A percentile compares a stretch with the other conserved stretches of the same genome.
phyloP scores from a whole-genome alignment of 768 basidiomycete species.

The Hygrophorus russula region DNA sequence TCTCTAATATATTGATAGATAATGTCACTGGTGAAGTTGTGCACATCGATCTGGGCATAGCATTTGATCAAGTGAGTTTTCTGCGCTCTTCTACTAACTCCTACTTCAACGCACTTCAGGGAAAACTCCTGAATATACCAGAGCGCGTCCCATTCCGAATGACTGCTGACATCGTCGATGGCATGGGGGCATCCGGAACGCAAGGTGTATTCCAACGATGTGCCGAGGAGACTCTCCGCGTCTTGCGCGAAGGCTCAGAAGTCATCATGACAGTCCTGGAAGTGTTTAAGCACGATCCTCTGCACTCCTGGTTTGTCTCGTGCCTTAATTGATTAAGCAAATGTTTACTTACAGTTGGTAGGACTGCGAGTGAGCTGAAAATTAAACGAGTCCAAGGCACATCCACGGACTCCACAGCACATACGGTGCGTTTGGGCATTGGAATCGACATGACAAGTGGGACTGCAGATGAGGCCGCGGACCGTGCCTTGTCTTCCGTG shows the following conservation, averaged over 20 bases:
- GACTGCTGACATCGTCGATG: conserved; percentile 90
- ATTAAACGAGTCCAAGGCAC: conserved; percentile 50
- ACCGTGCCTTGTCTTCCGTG: conserved; percentile 76
- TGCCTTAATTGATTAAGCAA: neutral
- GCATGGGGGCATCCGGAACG: conserved; percentile 82
- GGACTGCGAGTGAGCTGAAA: conserved; percentile 74
- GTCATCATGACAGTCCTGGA: conserved; percentile 92
- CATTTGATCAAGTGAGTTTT: conserved; percentile 76
- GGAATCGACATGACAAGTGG: conserved; percentile 56
- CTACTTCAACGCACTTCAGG: conserved; percentile 37
- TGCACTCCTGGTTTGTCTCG: conserved; percentile 71
- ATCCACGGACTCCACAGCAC: conserved; percentile 9
- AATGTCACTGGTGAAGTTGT: conserved; percentile 74
- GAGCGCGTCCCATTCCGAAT: conserved; percentile 93
- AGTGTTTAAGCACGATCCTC: conserved; percentile 93
- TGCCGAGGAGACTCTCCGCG: conserved; percentile 88
- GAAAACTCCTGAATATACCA: conserved; percentile 65
- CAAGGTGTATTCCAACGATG: conserved; percentile 93
- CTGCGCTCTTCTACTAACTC: conserved; percentile 3
- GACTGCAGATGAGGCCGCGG: conserved; percentile 76
- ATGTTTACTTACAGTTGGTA: conserved; percentile 13
- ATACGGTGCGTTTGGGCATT: conserved; percentile 28
- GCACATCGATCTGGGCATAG: conserved; percentile 94
- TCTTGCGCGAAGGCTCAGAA: conserved; percentile 74
- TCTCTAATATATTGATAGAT: conserved; percentile 87